Base-by-base conservation (phyloP, 2,329 filamentous ascomycete species). In the Aspergillus tamarii region DNA sequence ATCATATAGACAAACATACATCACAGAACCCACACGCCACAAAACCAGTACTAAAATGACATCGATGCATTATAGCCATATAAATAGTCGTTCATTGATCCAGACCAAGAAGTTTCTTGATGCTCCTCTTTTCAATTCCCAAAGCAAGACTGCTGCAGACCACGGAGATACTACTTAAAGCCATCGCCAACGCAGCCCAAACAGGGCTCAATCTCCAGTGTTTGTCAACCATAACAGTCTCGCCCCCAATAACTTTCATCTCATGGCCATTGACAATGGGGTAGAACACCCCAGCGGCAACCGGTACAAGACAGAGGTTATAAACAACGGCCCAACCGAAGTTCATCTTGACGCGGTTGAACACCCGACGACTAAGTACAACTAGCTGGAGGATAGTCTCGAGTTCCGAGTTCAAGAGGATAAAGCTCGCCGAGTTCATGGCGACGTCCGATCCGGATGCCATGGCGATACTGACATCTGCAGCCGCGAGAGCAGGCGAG, bases 161-260 rank as follows among this genome's bases (percentile, higher is more conserved):
- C 53, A 98, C 94, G 73, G 91, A 95, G 69, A 97, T 89, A 77
- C 91, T 94, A 78, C 93, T 97, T 76, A 94, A 78, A 30, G 94
- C 94, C 94, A 97, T 98, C 1, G 94, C 94, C 75, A 97, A 79
- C 68, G 89, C 90, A 6, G 94, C 94, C 94, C 94, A 97, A 7
- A 84, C 82, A 1, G 83, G 83, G 66, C 80, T 81, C 10, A 84
- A 64, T 39, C 81, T 73, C 79, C 81, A 84, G 57, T 81, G 79
- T 12, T 72, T 72, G 65, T 75, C 66, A 36, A 77, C 74, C 63
- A 64, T 70, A 50, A 72, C 70, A 28, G 72, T 76, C 67, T 77
- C 74, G 67, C 73, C 70, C 69, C 70, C 74, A 39, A 71, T 62
- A 59, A 67, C 68, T 6, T 78, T 76, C 19, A 76, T 61, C 46